These are phyloP conservation scores for Naganishia kalamii DNA, from an alignment of 768 basidiomycete species.

Conservation along the genomic window DNA sequence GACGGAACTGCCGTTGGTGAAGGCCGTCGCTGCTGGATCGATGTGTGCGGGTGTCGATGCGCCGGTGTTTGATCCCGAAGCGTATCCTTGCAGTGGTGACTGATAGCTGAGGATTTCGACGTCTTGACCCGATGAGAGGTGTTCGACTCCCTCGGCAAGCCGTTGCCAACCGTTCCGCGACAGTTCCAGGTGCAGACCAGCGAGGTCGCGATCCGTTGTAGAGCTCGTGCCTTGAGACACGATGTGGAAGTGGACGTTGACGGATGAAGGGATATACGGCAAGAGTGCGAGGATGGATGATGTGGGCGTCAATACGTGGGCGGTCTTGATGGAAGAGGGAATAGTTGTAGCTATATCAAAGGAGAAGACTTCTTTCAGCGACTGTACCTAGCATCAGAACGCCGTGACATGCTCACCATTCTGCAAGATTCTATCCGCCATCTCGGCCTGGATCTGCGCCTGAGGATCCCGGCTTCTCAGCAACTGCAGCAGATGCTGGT, in stretches of 20 bases:
- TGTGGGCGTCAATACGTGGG: slow-evolving; percentile 40
- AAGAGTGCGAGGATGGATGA: slow-evolving; percentile 33
- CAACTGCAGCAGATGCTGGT: slow-evolving; percentile 32
- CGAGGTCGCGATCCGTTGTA: neutral
- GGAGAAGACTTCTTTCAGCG: neutral
- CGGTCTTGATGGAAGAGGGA: slow-evolving; percentile 31
- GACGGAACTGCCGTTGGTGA: slow-evolving; percentile 23
- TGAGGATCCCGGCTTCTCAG: slow-evolving; percentile 29
- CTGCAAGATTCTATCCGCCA: slow-evolving; percentile 44
- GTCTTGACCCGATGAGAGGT: slow-evolving; percentile 28
- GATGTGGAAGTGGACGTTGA: slow-evolving; percentile 40
- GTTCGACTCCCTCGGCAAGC: slow-evolving; percentile 7
- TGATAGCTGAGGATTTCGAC: slow-evolving; percentile 21
- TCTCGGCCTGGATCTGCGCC: slow-evolving; percentile 38
- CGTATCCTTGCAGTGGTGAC: slow-evolving; percentile 10
- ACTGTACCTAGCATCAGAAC: neutral
- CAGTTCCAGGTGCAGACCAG: slow-evolving; percentile 14
- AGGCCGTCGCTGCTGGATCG: slow-evolving; percentile 16
- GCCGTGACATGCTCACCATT: slow-evolving; percentile 33
- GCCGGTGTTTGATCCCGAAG: slow-evolving; percentile 12
- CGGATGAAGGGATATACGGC: slow-evolving; percentile 38
- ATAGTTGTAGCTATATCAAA: slow-evolving; percentile 36
- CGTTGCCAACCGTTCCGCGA: slow-evolving; percentile 11
- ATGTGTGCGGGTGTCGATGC: neutral
- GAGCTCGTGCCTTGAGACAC: slow-evolving; percentile 15